These are phyloP conservation scores for Pythium monospermum DNA, from an alignment of 352 stramenopile species.

Conservation along the genomic window DNA sequence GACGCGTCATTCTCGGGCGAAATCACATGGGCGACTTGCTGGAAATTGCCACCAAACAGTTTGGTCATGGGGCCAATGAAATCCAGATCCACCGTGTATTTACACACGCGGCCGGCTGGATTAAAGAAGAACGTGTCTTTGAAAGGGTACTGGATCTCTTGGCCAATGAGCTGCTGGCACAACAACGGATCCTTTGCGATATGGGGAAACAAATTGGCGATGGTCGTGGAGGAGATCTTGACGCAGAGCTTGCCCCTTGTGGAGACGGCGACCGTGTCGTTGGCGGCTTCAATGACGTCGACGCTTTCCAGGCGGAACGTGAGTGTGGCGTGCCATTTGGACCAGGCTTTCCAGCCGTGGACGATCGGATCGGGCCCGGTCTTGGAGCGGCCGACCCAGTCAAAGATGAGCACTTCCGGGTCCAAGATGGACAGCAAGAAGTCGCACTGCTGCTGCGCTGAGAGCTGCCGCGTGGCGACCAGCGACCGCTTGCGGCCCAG, in stretches of 20 bases:
- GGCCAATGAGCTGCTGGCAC: conserved; percentile 10
- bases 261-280: conserved; percentile 42
- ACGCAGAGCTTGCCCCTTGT: conserved; percentile 36
- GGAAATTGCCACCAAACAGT: conserved; percentile 12
- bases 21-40: conserved; percentile 6
- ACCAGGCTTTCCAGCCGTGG: conserved; percentile 21
- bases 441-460: conserved; percentile 6
- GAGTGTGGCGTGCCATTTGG: conserved; percentile 17
- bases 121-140: conserved; percentile 22
- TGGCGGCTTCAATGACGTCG: conserved; percentile 34
- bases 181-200: conserved; percentile 33
- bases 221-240: conserved; percentile 42
- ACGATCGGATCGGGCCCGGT: conserved; percentile 8
- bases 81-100: conserved; percentile 19
- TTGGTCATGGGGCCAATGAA: conserved; percentile 11
- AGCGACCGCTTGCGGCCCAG: conserved; percentile 29
- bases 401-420: conserved; percentile 18
- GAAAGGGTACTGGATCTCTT: conserved; percentile 19
- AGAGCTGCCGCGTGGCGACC: conserved; percentile 6
- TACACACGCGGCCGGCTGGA: conserved; percentile 7
- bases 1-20: conserved; percentile 5
- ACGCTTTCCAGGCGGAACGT: conserved; percentile 31
- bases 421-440: conserved; percentile 19
- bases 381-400: conserved; percentile 20
- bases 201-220: conserved; percentile 59